Percentiles rank a stretch among this genome's conserved stretches.
phyloP scores from a whole-genome alignment of 2,329 filamentous ascomycete species.

The Sporothrix sp. region DNA sequence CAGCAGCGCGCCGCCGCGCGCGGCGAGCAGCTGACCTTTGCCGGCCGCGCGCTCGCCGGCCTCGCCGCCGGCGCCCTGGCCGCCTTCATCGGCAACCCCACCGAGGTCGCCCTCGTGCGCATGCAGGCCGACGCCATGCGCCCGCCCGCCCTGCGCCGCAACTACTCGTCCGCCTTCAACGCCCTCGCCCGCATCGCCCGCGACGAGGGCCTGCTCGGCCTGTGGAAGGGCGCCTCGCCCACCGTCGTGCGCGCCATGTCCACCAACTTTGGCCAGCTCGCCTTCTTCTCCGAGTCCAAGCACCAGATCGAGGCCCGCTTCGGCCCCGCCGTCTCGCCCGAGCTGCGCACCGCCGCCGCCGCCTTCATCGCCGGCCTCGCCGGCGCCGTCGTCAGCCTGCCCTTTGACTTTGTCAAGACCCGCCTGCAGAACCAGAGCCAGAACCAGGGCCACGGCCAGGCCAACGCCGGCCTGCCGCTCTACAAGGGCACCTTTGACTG shows the following conservation, averaged over 20 bases:
- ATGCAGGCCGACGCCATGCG: conserved; percentile 97
- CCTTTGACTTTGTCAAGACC: conserved; percentile 98
- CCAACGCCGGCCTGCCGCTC: conserved; percentile 59
- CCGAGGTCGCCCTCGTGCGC: conserved; percentile 87
- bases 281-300: conserved; percentile 96
- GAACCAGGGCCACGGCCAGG: too few species aligned
- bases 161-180: conserved; percentile 88
- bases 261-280: conserved; percentile 91
- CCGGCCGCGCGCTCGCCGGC: conserved; percentile 75
- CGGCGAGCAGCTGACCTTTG: conserved; percentile 73
- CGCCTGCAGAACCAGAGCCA: conserved; percentile 80
- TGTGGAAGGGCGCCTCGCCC: conserved; percentile 84
- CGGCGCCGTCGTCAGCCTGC: conserved; percentile 85
- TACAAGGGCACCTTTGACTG: conserved; percentile 86
- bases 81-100: conserved; percentile 90
- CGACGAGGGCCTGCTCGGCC: conserved; percentile 65
- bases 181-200: conserved; percentile 71
- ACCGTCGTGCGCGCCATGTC: conserved; percentile 95
- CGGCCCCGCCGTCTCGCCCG: conserved; percentile 42
- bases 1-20: conserved; percentile 51
- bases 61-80: conserved; percentile 80
- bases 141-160: conserved; percentile 72
- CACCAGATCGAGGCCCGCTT: conserved; percentile 68
- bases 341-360: conserved; percentile 69
- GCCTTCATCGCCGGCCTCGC: conserved; percentile 93